A percentile compares a stretch with the other conserved stretches of the same genome.
Evolutionary conservation across 2,329 filamentous ascomycete species (phyloP).

Genomic region (Epichloe glyceriae): DNA sequence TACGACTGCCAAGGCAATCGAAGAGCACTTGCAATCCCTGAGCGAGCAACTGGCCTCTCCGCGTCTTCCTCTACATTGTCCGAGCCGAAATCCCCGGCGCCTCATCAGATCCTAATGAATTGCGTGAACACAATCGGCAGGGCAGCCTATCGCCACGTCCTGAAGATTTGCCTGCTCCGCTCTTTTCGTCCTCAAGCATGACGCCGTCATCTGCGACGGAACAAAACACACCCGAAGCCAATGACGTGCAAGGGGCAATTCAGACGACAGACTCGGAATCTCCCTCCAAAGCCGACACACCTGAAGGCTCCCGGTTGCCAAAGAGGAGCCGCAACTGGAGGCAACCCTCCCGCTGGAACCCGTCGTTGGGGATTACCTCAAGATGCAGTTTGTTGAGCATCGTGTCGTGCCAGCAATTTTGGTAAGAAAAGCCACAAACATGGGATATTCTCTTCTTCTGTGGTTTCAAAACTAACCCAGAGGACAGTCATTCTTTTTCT

Average conservation of each 20-base stretch:
- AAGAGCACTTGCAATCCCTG: background rate
- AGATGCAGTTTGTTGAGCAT: constrained; percentile 93
- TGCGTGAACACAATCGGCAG: constrained; percentile 6
- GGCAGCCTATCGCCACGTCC: constrained; percentile 38
- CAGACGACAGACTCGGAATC: background rate
- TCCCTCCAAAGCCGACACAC: background rate
- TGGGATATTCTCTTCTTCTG: background rate
- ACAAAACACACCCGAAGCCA: background rate
- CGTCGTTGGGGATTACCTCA: constrained; percentile 87
- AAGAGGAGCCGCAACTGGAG: constrained; percentile 9
- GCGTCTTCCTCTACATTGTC: background rate
- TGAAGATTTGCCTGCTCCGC: constrained; percentile 55
- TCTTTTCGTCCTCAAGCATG: constrained; percentile 26
- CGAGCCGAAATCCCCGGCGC: constrained; percentile 9
- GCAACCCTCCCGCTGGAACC: constrained; percentile 31
- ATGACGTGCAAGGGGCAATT: constrained; percentile 2
- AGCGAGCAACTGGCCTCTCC: background rate
- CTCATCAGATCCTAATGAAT: constrained; percentile 7
- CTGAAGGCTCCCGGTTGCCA: constrained; percentile 1
- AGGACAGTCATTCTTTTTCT: constrained; percentile 83
- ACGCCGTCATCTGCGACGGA: background rate
- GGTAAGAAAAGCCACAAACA: constrained; percentile 40
- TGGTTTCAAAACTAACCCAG: constrained; percentile 2
- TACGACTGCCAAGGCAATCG: background rate
- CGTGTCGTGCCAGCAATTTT: constrained; percentile 90